Percentiles rank a stretch among this genome's conserved stretches.
Evolutionary conservation across 805 yeast genomes (phyloP).

Genomic region (Kockiozyma suomiensis): DNA sequence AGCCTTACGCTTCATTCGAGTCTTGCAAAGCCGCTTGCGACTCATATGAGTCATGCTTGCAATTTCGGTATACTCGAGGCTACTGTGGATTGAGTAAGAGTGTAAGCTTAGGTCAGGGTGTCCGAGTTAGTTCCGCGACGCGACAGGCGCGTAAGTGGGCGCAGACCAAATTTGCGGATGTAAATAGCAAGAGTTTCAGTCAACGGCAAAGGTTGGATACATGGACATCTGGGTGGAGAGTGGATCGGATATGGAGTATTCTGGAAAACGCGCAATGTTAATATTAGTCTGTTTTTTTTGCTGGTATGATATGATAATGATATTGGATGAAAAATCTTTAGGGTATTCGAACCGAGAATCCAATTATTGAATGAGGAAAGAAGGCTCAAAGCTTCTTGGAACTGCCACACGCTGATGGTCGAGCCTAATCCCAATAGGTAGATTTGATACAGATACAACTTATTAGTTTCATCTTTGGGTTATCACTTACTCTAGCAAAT

Average conservation of each 20-base stretch:
- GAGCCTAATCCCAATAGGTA: too few relatives aligned
- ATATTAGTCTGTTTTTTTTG: not conserved
- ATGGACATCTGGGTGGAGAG: constrained; percentile 18
- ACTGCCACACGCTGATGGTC: too few relatives aligned
- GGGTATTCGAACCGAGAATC: too few relatives aligned
- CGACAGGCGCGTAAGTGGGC: not conserved
- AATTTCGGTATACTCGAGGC: not conserved
- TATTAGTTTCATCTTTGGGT: too few relatives aligned
- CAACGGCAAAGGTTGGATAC: not conserved
- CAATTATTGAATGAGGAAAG: too few relatives aligned
- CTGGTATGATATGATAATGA: too few relatives aligned
- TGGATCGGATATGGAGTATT: constrained; percentile 3
- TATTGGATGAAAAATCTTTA: too few relatives aligned
- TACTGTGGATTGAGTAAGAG: constrained; percentile 12
- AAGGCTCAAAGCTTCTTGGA: too few relatives aligned
- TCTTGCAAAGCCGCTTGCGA: constrained; percentile 13
- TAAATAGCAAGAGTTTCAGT: not conserved
- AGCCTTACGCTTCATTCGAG: constrained; percentile 21
- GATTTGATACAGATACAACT: too few relatives aligned
- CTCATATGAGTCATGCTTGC: not conserved
- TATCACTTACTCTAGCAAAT: too few relatives aligned
- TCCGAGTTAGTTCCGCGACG: not conserved
- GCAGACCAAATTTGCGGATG: not conserved
- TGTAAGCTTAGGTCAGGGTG: constrained; percentile 6
- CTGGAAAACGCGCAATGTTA: not conserved